These are phyloP conservation scores for Cadophora gregata DNA, from an alignment of 2,329 filamentous ascomycete genomes.

Conservation along the genomic window DNA sequence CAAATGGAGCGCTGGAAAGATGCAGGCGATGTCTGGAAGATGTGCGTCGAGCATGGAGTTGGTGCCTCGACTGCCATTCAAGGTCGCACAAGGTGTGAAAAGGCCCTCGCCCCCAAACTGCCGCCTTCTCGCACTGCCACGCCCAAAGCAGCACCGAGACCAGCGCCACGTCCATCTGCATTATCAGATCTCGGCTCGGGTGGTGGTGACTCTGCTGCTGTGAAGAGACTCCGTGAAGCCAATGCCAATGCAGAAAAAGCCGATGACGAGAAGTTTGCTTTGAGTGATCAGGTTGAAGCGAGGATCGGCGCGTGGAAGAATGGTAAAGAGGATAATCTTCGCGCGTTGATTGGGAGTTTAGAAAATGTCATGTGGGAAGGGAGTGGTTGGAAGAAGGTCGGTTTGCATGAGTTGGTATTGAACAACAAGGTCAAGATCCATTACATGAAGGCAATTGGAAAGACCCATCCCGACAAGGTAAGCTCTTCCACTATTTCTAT, in stretches of 20 bases:
- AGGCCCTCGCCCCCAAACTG: conserved; percentile 77
- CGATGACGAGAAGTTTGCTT: conserved; percentile 91
- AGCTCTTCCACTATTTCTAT: conserved; percentile 44
- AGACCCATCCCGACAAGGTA: conserved; percentile 99
- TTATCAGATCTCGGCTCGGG: conserved; percentile 48
- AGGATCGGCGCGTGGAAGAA: conserved; percentile 82
- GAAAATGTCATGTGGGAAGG: conserved; percentile 91
- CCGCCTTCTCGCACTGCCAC: conserved; percentile 51
- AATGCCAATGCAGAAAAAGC: conserved; percentile 85
- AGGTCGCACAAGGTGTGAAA: conserved; percentile 88
- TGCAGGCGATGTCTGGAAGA: conserved; percentile 79
- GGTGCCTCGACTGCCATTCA: conserved; percentile 86
- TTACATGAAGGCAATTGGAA: conserved; percentile 99
- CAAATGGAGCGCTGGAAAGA: conserved; percentile 94
- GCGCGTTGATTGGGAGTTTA: conserved; percentile 84
- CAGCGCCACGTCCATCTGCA: conserved; percentile 52
- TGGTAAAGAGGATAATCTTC: conserved; percentile 90
- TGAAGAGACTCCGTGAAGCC: conserved; percentile 79
- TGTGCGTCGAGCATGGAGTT: conserved; percentile 81
- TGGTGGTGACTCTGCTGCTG: conserved; percentile 70
- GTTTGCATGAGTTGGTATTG: conserved; percentile 90
- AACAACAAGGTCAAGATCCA: conserved; percentile 94
- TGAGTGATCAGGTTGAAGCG: conserved; percentile 85
- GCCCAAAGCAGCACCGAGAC: conserved; percentile 53
- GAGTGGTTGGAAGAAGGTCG: conserved; percentile 96